Evolutionary conservation across 768 basidiomycete species (phyloP), one percentile per base, ranked within the genome.

Genomic region (Rhodotorula paludigena): DNA sequence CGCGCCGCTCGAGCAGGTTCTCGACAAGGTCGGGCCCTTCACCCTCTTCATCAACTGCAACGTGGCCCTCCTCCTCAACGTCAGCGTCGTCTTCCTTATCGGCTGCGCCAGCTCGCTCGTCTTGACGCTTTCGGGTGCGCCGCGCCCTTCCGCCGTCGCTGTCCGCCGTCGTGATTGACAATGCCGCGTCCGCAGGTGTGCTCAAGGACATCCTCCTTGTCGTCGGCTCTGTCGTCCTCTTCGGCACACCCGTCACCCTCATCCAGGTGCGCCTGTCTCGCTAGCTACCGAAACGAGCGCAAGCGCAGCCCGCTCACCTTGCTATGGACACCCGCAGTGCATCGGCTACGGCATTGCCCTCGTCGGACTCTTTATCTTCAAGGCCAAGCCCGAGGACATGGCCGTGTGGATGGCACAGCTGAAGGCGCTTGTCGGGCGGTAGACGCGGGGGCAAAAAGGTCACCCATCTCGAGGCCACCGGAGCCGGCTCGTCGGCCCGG

Each of bases 181-280:
- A n/a, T 68, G 48, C 30, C 57, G 23, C 18, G 25, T 44, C 36
- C 38, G 32, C 39, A 47, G 68, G 57, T 4, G 68, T 68, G n/a
- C 47, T 59, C 9, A 78, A 89, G 90, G 93, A 98, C 77, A 96
- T 98, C 69, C 83, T 99, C 32, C 85, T 98, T 65, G 92, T 99
- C 78, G 83, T 85, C 15, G 92, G 90, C 52, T 92, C 91, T 1
- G 91, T 96, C 33, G 77, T 92, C 61, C 80, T 94, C 63, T 96
- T 93, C 76, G 86, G 89, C 48, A 83, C 84, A 20, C 77, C 78
- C 20, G 86, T 99, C 74, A 89, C 90, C 28, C 84, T 86, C 18
- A 76, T 93, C 21, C 94, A 98, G 77, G 35, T 68, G 38, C 39
- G 61, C 57, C 88, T 89, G 9, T 51, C 41, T 41, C 41, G 41